Evolutionary conservation across 1,139 yeast species (phyloP).

Genomic region (Debaryomycetaceae sp.): DNA sequence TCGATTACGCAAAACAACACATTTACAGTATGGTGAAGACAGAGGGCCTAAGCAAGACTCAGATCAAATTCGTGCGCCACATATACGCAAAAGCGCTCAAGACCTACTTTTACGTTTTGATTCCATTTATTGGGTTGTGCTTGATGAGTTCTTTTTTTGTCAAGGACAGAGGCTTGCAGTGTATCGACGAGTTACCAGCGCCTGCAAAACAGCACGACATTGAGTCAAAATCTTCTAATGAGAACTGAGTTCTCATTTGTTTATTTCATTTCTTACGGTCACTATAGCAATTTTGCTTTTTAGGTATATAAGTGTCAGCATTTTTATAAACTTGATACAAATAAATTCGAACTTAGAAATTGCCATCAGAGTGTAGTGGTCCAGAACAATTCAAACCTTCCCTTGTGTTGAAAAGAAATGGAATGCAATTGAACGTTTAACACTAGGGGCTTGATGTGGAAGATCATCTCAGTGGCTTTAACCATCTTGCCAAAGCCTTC

Average conservation of each 20-base stretch:
- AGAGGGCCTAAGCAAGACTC: conserved; percentile 18
- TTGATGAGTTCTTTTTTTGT: conserved; percentile 32
- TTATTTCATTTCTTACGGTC: neutral
- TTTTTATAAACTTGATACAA: neutral
- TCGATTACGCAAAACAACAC: conserved; percentile 18
- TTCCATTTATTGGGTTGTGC: conserved; percentile 44
- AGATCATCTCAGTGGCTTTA: no score
- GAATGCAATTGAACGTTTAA: no score
- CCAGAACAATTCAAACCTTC: no score
- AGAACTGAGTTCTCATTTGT: no score
- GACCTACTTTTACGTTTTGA: conserved; percentile 37
- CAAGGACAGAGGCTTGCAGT: conserved; percentile 39
- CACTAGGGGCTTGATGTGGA: no score
- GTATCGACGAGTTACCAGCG: neutral
- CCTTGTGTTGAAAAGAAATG: no score
- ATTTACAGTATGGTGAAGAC: conserved; percentile 32
- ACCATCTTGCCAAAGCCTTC: no score
- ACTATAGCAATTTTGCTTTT: neutral
- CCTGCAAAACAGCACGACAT: neutral
- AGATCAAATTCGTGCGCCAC: conserved; percentile 21
- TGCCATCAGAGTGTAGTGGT: no score
- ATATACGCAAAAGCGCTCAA: conserved; percentile 37
- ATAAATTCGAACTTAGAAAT: no score
- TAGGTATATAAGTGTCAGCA: neutral
- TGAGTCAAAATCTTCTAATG: no score